Evolutionary conservation across 2,329 filamentous ascomycete species (phyloP), one percentile per base, ranked within the genome.

Genomic region (Pseudopithomyces chartarum): DNA sequence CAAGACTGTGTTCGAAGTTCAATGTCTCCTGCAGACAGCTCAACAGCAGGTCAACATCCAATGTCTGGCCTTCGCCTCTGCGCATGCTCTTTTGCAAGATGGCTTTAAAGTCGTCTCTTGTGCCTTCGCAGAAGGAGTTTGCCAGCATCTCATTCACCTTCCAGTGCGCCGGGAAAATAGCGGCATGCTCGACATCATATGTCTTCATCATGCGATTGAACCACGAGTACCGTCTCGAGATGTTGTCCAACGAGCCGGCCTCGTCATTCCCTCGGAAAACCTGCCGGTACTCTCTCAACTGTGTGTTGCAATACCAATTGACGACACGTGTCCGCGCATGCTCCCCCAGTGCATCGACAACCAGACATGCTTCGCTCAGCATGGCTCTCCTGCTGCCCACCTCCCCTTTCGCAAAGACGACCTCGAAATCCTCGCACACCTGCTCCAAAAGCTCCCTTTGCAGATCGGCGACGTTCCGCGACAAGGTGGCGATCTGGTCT

Each of bases 341-440:
- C 39, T 98, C 94, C 1, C 95, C 95, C 19, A 99, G 81, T 12
- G 95, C 92, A 79, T 99, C 95, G 85, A 97, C 94, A 36, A 99
- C 94, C 61, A 91, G 81, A 73, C 95, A 98, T 0, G 91, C 92
- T 77, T 99, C 95, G 34, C 89, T 82, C 54, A 99, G 83, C 73
- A 89, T 88, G 13, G 82, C 84, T 63, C 86, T 87, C 63, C 87
- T 88, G 55, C 86, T 81, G 2, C 82, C 81, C 13, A 97, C 87
- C 76, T 98, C 94, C 20, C 87, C 88, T 76, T 94, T 96, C 19
- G 93, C 89, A 76, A 98, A 99, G 0, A 91, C 90, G 56, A 97
- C 85, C 80, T 99, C 95, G 73, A 99, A 99, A 76, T 99, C 95
- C 78, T 98, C 95, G 74, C 95, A 99, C n/a, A 99, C 90, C 77